phyloP scores from a whole-genome alignment of 2,329 filamentous ascomycete species.

The Colletotrichum endophyticum region DNA sequence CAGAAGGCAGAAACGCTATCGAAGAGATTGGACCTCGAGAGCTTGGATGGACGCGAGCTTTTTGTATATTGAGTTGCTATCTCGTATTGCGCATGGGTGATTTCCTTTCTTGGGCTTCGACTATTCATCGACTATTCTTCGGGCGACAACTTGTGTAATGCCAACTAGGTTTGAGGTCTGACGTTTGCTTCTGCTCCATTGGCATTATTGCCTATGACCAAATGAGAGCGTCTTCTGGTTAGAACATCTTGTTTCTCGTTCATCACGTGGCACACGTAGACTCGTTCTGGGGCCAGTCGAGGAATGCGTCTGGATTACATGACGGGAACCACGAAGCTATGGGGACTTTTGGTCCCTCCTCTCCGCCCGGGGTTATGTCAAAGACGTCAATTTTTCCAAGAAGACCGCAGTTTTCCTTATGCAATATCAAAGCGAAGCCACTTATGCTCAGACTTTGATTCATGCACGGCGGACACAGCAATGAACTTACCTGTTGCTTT shows the following conservation, averaged over 20 bases:
- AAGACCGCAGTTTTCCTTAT: not conserved
- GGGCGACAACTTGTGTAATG: not conserved
- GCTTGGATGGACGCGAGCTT: not conserved
- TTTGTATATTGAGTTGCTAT: not conserved
- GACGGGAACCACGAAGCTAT: not conserved
- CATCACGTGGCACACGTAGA: not conserved
- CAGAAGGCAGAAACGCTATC: not conserved
- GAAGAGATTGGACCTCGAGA: not conserved
- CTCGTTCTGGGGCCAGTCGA: not conserved
- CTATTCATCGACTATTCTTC: not conserved
- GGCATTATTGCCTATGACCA: not conserved
- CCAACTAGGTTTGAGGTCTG: not conserved
- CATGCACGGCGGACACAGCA: not conserved
- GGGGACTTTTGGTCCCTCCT: not conserved
- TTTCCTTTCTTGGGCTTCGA: not conserved
- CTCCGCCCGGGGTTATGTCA: not conserved
- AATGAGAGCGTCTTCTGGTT: not conserved
- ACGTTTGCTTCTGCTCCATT: not conserved
- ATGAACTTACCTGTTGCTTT: not conserved
- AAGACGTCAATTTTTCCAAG: not conserved
- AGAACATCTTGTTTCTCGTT: not conserved
- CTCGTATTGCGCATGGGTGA: not conserved
- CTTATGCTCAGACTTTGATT: not conserved
- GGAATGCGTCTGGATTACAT: not conserved
- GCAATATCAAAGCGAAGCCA: not conserved